phyloP scores from a whole-genome alignment of 768 basidiomycete genomes.

The Naganishia friedmannii region DNA sequence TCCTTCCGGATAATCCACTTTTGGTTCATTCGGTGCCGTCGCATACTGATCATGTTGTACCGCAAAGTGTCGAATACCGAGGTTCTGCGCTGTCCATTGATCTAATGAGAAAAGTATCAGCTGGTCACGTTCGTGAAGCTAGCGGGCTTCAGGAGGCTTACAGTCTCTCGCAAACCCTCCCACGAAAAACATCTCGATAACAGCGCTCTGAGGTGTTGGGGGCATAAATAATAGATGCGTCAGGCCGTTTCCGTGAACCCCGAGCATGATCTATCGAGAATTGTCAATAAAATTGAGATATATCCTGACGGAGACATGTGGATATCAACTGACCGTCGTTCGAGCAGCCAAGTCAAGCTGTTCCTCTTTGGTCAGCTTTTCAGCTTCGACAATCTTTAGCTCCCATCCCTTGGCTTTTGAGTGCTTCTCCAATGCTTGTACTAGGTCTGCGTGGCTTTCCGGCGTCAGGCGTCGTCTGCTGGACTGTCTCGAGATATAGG shows the following conservation, averaged over 20 bases:
- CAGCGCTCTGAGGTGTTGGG: conserved; percentile 72
- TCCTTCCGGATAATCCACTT: conserved; percentile 50
- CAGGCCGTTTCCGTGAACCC: conserved; percentile 87
- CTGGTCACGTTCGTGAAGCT: not conserved
- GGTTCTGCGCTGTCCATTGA: conserved; percentile 50
- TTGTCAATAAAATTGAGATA: not conserved
- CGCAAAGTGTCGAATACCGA: conserved; percentile 49
- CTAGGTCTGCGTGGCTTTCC: conserved; percentile 73
- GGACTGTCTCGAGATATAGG: conserved; percentile 81
- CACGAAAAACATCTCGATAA: conserved; percentile 88
- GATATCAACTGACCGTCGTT: conserved; percentile 42
- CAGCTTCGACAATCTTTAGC: conserved; percentile 50
- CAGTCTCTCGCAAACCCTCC: conserved; percentile 83
- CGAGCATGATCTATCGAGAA: conserved; percentile 77
- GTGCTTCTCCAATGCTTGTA: conserved; percentile 67
- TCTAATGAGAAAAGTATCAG: conserved; percentile 32
- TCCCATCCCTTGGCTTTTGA: conserved; percentile 71
- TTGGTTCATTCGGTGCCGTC: conserved; percentile 43
- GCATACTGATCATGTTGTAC: conserved; percentile 44
- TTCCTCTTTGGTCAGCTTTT: conserved; percentile 49
- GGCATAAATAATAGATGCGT: conserved; percentile 92
- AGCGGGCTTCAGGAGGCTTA: conserved; percentile 54
- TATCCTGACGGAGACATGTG: conserved; percentile 7
- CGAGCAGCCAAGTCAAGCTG: conserved; percentile 50
- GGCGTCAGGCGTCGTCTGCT: conserved; percentile 73